Base-by-base conservation (phyloP, 306 rosid species). In the Dalbergia cultrata region DNA sequence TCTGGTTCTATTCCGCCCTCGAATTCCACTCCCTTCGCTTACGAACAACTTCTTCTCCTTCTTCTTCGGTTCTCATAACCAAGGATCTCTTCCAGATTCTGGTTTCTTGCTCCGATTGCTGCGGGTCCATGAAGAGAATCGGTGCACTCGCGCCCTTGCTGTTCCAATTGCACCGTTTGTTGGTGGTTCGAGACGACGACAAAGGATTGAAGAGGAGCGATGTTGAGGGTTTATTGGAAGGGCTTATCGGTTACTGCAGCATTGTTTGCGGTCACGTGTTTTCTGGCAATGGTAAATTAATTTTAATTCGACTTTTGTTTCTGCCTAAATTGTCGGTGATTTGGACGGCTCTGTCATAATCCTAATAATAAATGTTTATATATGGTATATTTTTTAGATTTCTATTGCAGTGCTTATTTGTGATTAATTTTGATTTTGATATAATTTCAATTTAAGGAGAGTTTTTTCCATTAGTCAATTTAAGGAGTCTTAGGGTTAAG, bases 1-100 rank as follows among this genome's bases (percentile, higher is more conserved):
- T 89, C 16, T 92, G 97, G 97, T 92, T 90, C 66, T 89, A 89
- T 67, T 78, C 97, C 7, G 95, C 97, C 7, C 84, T 89, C 12
- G 82, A 79, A 41, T 87, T 90, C 35, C 93, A 83, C 53, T 41
- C 81, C 2, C 44, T 65, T 11, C 85, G 76, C 16, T 59, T 83
- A 69, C 44, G 83, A 16, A 52, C 73, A 33, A 67, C 83, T 0
- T 13, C 13, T 14, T 4, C 52, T 0, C 10, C 21, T 8, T 16
- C 21, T 1, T 22, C 10, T n/a, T 13, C 53, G 22, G 60, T 17
- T 6, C 9, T 9, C 0, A 49, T 39, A 6, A 82, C 69, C 49
- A 90, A 85, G 77, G 90, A 83, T 43, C 62, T 92, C 9, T 90
- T 92, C 68, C 92, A 86, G 33, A 14, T 83, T 45, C 81, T 92